Base-by-base conservation (phyloP, 2,329 filamentous ascomycete genomes). In the Monilinia polystroma region DNA sequence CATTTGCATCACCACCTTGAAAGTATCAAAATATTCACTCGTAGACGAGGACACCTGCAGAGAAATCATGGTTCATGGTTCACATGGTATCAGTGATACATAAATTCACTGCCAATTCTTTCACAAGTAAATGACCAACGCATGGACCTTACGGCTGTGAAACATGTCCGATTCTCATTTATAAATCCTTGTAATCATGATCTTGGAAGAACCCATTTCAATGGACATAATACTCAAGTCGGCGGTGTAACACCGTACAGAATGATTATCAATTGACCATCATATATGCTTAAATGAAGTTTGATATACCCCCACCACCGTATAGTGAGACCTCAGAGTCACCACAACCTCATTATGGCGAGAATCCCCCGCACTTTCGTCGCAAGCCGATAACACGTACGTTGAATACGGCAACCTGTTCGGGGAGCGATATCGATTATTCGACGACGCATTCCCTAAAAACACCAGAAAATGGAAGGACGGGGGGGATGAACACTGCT, bases 231-330 rank as follows among this genome's bases (percentile, higher is more conserved):
- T 12, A 38, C 29, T n/a, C 29, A 26, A 38, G n/a, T 12, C 45
- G 4, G 29, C 12, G 57, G 45, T 14, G 51, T 49, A 12, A 38
- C 29, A 51, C 14, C 7, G 20, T 5, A 10, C 20, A 38, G 38
- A 55, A 14, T 32, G 45, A 43, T 54, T 11, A 8, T 43, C 32
- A 45, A 63, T 43, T 32, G 16, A 45, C 23, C 43, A 29, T 43
- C n/a, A n/a, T n/a, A n/a, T 8, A 63, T 55, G 26, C 11, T n/a
- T 35, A 26, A 43, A 66, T 68, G 59, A 54, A 63, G 43, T 26
- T 32, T 47, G 32, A 64, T 55, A 35, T 35, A 32, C 14, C 45
- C 14, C 64, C 68, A 23, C 62, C 64, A 23, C 35, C 62, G 35
- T 64, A 70, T 38, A 45, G 51, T 59, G 66, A 67, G 20, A 45